Evolutionary conservation across 805 yeast genomes (phyloP).

Genomic region (Tetrapisispora phaffii): DNA sequence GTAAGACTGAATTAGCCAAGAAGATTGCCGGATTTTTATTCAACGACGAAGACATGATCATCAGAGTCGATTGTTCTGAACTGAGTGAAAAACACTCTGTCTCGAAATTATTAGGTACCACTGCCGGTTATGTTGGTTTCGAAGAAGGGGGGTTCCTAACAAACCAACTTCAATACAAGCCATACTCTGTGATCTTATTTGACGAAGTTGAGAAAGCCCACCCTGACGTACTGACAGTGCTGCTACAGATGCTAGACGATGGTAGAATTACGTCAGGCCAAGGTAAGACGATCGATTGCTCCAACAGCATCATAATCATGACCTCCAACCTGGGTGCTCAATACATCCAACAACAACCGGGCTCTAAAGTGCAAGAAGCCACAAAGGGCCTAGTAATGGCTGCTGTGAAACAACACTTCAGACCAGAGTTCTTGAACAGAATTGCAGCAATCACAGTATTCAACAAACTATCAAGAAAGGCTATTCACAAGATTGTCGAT

Average conservation of each 20-base stretch:
- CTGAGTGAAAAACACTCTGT: constrained; percentile 92
- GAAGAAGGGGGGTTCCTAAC: constrained; percentile 97
- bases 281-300: constrained; percentile 88
- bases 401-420: constrained; percentile 77
- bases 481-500: constrained; percentile 84
- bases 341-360: constrained; percentile 59
- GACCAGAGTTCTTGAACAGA: constrained; percentile 96
- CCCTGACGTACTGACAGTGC: constrained; percentile 88
- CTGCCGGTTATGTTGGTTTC: constrained; percentile 94
- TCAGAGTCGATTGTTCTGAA: constrained; percentile 96
- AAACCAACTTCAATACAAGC: constrained; percentile 80
- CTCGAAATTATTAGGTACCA: constrained; percentile 90
- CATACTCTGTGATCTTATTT: constrained; percentile 90
- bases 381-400: constrained; percentile 75
- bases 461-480: constrained; percentile 84
- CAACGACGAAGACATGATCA: constrained; percentile 93
- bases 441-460: constrained; percentile 87
- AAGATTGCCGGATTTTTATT: constrained; percentile 92
- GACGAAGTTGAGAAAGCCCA: constrained; percentile 99
- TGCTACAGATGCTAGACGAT: constrained; percentile 89
- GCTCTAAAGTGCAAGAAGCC: constrained; percentile 52
- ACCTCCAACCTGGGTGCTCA: constrained; percentile 96
- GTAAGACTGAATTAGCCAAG: constrained; percentile 97
- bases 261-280: constrained; percentile 92
- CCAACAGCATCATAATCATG: constrained; percentile 88